These are phyloP conservation scores for Candida gigantensis DNA, from an alignment of 1,139 yeast genomes.

Conservation along the genomic window DNA sequence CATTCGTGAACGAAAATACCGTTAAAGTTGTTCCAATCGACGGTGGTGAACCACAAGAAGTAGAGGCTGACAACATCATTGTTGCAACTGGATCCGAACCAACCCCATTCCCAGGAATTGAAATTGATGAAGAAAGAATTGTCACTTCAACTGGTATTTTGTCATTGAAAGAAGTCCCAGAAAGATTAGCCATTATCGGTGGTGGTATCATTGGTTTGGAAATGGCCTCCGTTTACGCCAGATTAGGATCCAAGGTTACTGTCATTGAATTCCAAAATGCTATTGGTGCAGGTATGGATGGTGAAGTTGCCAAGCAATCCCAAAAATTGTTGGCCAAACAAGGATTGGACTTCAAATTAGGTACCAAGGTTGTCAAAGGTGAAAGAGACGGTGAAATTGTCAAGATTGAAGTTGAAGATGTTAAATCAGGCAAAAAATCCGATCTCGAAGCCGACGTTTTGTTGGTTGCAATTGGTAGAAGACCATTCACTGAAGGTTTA, in stretches of 20 bases:
- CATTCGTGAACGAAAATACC: slow-evolving; percentile 79
- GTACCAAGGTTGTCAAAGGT: slow-evolving; percentile 88
- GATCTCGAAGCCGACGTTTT: slow-evolving; percentile 86
- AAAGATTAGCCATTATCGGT: slow-evolving; percentile 90
- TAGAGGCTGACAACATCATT: slow-evolving; percentile 84
- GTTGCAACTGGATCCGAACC: slow-evolving; percentile 99
- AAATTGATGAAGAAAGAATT: slow-evolving; percentile 94
- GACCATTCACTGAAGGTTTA: slow-evolving; percentile 92
- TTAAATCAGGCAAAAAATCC: slow-evolving; percentile 81
- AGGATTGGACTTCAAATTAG: slow-evolving; percentile 90
- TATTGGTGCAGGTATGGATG: slow-evolving; percentile 96
- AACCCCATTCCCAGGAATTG: slow-evolving; percentile 98
- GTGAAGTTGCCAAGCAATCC: slow-evolving; percentile 85
- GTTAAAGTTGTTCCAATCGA: slow-evolving; percentile 84
- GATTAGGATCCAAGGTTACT: slow-evolving; percentile 95
- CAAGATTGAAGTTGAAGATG: slow-evolving; percentile 84
- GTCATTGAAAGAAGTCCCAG: slow-evolving; percentile 83
- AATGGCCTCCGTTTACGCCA: slow-evolving; percentile 97
- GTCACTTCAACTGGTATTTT: slow-evolving; percentile 95
- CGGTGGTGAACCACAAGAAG: slow-evolving; percentile 62
- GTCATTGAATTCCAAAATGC: slow-evolving; percentile 87
- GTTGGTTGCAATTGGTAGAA: slow-evolving; percentile 97
- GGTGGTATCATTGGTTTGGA: slow-evolving; percentile 99
- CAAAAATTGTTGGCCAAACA: slow-evolving; percentile 92
- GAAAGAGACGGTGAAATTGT: slow-evolving; percentile 86